Evolutionary conservation across 1,284 basidiomycete species (phyloP).

Genomic region (Puccinia horiana): DNA sequence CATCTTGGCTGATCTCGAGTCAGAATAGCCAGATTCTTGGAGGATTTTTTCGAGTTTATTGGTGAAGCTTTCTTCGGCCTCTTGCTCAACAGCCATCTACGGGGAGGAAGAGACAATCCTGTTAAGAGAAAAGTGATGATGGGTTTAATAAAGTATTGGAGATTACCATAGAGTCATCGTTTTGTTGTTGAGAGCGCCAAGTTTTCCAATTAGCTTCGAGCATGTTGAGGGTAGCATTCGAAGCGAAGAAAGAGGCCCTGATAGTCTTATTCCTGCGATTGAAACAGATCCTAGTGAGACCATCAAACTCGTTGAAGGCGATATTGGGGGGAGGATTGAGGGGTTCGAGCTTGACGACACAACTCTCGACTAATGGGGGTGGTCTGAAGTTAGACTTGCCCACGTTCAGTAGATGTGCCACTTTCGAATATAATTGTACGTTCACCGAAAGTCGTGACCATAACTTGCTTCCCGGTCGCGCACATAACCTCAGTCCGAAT

Average conservation of each 20-base stretch:
- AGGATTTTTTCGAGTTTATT: slow-evolving; percentile 74
- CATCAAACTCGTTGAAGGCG: slow-evolving; percentile 96
- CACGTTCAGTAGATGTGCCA: slow-evolving; percentile 95
- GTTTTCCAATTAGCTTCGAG: slow-evolving; percentile 90
- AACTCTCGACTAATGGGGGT: slow-evolving; percentile 89
- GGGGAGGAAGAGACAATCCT: neutral
- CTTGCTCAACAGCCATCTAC: neutral
- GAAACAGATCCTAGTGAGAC: slow-evolving; percentile 85
- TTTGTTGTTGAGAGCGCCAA: slow-evolving; percentile 77
- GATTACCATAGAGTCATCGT: slow-evolving; percentile 57
- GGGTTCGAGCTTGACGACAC: slow-evolving; percentile 86
- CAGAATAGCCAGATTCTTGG: slow-evolving; percentile 67
- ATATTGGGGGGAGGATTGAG: slow-evolving; percentile 92
- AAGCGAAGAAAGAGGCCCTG: slow-evolving; percentile 76
- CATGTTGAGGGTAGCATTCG: slow-evolving; percentile 92
- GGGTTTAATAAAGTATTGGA: too few species aligned
- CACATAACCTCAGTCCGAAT: slow-evolving; percentile 89
- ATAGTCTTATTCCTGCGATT: slow-evolving; percentile 86
- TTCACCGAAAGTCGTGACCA: slow-evolving; percentile 96
- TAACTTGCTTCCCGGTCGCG: slow-evolving; percentile 76
- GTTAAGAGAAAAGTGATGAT: neutral
- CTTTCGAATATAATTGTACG: slow-evolving; percentile 91
- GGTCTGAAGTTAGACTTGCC: slow-evolving; percentile 95
- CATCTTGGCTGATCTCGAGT: slow-evolving; percentile 78
- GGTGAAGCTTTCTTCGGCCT: slow-evolving; percentile 23